These are phyloP conservation scores for Ganoderma leucocontextum DNA, from an alignment of 1,284 basidiomycete species.

Conservation along the genomic window DNA sequence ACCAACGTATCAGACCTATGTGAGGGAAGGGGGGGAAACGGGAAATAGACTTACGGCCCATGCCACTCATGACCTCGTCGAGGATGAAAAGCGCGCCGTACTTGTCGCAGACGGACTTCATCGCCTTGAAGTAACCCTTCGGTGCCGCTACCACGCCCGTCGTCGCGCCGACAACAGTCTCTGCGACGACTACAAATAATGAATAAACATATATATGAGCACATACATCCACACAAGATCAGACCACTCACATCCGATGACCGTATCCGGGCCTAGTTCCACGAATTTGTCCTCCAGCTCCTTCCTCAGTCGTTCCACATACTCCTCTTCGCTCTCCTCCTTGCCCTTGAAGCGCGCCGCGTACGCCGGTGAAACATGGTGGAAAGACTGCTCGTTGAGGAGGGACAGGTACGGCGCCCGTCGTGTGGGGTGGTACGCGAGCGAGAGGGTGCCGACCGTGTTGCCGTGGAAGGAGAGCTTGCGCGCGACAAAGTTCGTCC, in stretches of 20 bases:
- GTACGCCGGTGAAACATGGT: constrained; percentile 89
- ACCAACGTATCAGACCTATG: too few relatives aligned
- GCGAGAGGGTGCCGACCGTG: constrained; percentile 73
- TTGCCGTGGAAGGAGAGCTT: constrained; percentile 87
- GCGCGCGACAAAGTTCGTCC: constrained; percentile 83
- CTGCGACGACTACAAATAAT: constrained; percentile 72
- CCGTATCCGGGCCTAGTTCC: constrained; percentile 81
- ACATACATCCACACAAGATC: neutral
- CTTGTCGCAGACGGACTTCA: constrained; percentile 88
- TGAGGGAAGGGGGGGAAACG: too few relatives aligned
- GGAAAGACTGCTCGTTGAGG: constrained; percentile 70
- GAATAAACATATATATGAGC: neutral
- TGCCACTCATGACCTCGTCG: constrained; percentile 89
- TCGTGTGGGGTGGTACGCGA: constrained; percentile 71
- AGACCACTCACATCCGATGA: constrained; percentile 71
- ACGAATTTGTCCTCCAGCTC: constrained; percentile 88
- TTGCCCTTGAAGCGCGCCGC: constrained; percentile 75
- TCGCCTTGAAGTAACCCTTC: constrained; percentile 83
- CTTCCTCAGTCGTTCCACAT: constrained; percentile 75
- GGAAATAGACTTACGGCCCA: constrained; percentile 69
- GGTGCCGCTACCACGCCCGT: constrained; percentile 79
- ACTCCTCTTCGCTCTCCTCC: constrained; percentile 79
- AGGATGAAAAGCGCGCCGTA: constrained; percentile 88
- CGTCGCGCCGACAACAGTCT: constrained; percentile 86
- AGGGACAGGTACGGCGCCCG: constrained; percentile 72